Percentiles rank a stretch among this genome's conserved stretches.
Conservation (phyloP, 306 rosid genomes). For the Phaseolus lunatus region DNA sequence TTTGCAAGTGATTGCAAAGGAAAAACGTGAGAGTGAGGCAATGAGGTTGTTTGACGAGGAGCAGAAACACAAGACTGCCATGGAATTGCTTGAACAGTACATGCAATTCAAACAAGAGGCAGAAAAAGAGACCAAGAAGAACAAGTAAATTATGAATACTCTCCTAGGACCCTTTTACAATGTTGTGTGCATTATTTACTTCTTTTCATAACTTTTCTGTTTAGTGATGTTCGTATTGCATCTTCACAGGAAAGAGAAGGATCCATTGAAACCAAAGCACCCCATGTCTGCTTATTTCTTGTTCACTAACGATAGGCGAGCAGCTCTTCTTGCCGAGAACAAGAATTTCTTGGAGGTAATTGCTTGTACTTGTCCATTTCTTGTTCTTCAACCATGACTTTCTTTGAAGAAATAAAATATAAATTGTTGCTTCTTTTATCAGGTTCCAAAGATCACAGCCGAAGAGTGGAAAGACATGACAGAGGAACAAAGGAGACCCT, state of each 20-base stretch:
- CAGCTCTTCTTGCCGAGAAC: constrained; percentile 66
- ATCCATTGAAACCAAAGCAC: constrained; percentile 93
- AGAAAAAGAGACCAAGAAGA: constrained; percentile 69
- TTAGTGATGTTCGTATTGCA: constrained; percentile 10
- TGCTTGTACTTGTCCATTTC: not conserved
- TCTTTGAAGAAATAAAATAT: not conserved
- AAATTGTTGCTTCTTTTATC: not conserved
- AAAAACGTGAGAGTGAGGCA: constrained; percentile 89
- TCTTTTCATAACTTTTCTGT: not conserved
- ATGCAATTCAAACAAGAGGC: constrained; percentile 82
- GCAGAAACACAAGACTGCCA: constrained; percentile 85
- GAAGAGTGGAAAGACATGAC: constrained; percentile 95
- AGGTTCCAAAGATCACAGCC: constrained; percentile 75
- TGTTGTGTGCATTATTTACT: not conserved
- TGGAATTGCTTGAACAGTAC: constrained; percentile 92
- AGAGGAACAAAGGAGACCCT: constrained; percentile 68
- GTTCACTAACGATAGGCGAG: constrained; percentile 76
- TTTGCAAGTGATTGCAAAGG: constrained; percentile 65
- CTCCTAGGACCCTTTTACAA: not conserved
- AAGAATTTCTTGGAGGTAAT: constrained; percentile 69
- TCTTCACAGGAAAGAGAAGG: constrained; percentile 78
- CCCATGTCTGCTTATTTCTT: constrained; percentile 85
- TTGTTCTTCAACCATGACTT: not conserved
- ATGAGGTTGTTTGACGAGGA: constrained; percentile 87
- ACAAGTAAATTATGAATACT: constrained; percentile 44